phyloP scores from a whole-genome alignment of 257 asterid species.

The Pogostemon cablin region DNA sequence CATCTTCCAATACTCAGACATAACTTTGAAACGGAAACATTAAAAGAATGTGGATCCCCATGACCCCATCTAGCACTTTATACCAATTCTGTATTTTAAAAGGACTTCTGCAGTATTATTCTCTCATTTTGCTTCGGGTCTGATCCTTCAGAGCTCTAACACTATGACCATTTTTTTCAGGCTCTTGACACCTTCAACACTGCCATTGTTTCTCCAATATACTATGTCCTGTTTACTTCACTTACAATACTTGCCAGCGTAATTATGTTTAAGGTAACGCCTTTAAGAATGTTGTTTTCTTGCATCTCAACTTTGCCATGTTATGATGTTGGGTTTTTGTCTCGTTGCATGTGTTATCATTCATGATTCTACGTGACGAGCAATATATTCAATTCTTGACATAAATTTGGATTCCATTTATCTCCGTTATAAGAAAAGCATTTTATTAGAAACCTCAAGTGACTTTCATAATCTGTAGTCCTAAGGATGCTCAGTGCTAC shows the following conservation, averaged over 20 bases:
- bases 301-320: not conserved
- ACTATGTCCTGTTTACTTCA: constrained; percentile 82
- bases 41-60: no score
- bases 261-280: constrained; percentile 80
- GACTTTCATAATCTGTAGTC: not conserved
- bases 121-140: no score
- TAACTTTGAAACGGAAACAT: no score
- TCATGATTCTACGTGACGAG: not conserved
- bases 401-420: constrained; percentile 3
- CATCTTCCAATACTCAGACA: no score
- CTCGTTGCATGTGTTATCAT: not conserved
- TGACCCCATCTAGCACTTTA: no score
- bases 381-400: not conserved
- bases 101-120: no score
- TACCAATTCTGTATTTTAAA: no score
- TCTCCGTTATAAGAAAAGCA: not conserved
- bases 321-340: not conserved
- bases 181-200: constrained; percentile 98
- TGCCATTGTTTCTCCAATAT: constrained; percentile 89
- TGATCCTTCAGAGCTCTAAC: constrained; percentile 20
- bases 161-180: constrained; percentile 45
- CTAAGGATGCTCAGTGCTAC: constrained; percentile 7
- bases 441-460: not conserved
- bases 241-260: constrained; percentile 85
- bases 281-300: constrained; percentile 18